Evolutionary conservation across 306 rosid species (phyloP).

Genomic region (Sindora glabra): DNA sequence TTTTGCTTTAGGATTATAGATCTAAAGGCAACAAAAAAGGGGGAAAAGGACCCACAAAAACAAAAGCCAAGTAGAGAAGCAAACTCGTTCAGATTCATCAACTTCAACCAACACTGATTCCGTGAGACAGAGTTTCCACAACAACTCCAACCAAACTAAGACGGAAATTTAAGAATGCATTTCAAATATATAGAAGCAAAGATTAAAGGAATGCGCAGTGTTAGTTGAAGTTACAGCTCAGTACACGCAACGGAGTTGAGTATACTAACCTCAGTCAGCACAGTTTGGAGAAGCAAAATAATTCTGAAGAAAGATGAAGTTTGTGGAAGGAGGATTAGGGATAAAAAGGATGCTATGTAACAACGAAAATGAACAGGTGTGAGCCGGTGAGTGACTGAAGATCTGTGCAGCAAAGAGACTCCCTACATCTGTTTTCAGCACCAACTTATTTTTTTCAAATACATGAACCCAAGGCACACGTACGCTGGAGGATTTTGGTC

Average conservation of each 20-base stretch:
- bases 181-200: slow-evolving; percentile 11
- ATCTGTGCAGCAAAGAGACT: too few relatives aligned
- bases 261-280: too few relatives aligned
- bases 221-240: background rate
- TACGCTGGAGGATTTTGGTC: too few relatives aligned
- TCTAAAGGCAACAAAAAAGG: slow-evolving; percentile 17
- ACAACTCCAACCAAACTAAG: slow-evolving; percentile 46
- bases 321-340: too few relatives aligned
- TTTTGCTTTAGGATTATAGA: slow-evolving; percentile 13
- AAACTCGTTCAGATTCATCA: slow-evolving; percentile 24
- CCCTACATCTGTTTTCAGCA: too few relatives aligned
- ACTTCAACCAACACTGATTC: slow-evolving; percentile 35
- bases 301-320: too few relatives aligned
- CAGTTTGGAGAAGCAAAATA: too few relatives aligned
- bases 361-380: too few relatives aligned
- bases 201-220: slow-evolving; percentile 16
- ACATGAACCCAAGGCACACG: too few relatives aligned
- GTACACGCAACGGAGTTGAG: background rate
- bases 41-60: background rate
- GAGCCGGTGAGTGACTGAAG: too few relatives aligned
- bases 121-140: slow-evolving; percentile 21
- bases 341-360: too few relatives aligned
- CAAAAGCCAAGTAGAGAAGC: slow-evolving; percentile 26
- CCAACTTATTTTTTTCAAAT: too few relatives aligned
- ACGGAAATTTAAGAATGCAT: slow-evolving; percentile 19